These are phyloP conservation scores for Tritrichomonas musculus DNA, from an alignment of 208 protist species.

Conservation along the genomic window DNA sequence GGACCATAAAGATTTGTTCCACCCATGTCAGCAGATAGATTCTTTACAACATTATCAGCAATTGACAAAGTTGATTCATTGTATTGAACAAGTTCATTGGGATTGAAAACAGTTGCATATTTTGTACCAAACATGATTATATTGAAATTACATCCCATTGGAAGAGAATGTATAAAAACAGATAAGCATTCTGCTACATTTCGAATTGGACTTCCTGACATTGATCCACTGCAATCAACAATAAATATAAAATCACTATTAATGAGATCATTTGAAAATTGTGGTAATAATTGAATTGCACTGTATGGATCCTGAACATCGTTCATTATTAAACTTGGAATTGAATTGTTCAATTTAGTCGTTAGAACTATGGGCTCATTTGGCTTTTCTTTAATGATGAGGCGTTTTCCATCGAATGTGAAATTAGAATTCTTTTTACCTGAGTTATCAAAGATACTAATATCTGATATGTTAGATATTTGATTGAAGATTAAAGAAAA, in stretches of 20 bases:
- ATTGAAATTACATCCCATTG: background rate
- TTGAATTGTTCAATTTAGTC: too few species aligned
- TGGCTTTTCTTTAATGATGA: too few species aligned
- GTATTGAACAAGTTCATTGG: background rate
- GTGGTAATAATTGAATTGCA: too few species aligned
- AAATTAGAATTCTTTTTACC: too few species aligned
- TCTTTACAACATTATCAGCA: background rate
- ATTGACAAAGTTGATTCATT: background rate
- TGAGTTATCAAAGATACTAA: too few species aligned
- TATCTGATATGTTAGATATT: too few species aligned
- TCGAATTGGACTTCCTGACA: background rate
- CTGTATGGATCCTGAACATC: too few species aligned
- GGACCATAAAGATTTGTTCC: background rate
- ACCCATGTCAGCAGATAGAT: background rate
- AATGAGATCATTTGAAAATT: too few species aligned
- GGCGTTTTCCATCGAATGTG: too few species aligned
- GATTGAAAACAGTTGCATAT: background rate
- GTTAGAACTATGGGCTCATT: too few species aligned
- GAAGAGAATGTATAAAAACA: background rate
- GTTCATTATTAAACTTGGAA: too few species aligned
- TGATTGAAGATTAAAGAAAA: too few species aligned
- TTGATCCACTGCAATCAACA: background rate
- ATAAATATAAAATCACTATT: background rate
- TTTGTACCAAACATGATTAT: background rate
- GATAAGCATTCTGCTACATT: background rate